Evolutionary conservation across 106 monocot species (phyloP), one percentile per base, ranked within the genome.

Genomic region (Posidonia australis): DNA sequence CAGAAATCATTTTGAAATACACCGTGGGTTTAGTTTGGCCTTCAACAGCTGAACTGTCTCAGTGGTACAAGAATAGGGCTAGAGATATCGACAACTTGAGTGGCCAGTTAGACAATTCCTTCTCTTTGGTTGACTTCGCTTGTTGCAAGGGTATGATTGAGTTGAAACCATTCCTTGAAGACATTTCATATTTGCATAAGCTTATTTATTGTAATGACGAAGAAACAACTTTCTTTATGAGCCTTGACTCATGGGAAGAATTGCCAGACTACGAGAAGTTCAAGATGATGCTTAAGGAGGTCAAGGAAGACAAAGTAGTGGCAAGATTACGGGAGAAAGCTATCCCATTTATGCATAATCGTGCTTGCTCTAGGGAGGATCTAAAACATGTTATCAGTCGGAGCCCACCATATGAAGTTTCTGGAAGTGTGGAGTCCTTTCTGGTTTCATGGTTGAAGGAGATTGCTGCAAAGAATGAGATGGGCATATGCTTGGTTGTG

Each of bases 241-340:
- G 76, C 52, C 74, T 96, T 69, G 46, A 53, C 7, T 62, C 69
- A 21, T 96, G 96, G 96, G 90, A 96, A 77, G 71, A 84, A 31
- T 60, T 96, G 27, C 64, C 87, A 65, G 78, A 84, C 42, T 96
- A 90, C 72, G 90, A 87, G 47, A 96, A 96, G 64, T 96, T 96
- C 54, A 84, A 75, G 60, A 60, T 81, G 44, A 82, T 90, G 80
- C 82, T 96, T 20, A 82, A 79, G 56, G 87, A 80, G 57, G 78
- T 72, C 17, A 75, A 70, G 55, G 80, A 74, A 62, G 96, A 84
- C 5, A 77, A 54, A 46, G 69, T 83, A 30, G 73, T 84, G 31
- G 69, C 76, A 77, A 84, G 70, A 46, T 48, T 96, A 49, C 58
- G 27, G 44, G 86, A 84, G 57, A 84, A 66, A 53, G 90, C 96